Conservation (phyloP, 345 rosid genomes). For the Brassica nigra region DNA sequence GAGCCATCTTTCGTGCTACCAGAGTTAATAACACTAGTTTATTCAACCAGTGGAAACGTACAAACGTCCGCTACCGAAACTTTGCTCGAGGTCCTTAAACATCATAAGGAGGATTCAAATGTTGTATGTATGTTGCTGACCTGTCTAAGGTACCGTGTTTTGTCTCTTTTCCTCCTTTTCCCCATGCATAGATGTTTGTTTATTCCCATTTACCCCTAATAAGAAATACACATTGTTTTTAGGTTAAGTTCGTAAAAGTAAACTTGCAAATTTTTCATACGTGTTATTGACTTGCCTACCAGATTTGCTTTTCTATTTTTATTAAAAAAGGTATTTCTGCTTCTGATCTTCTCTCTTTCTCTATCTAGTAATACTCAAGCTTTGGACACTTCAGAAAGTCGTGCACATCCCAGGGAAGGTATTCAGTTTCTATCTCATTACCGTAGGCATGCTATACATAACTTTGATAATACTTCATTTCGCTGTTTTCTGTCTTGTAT, state of each 20-base stretch:
- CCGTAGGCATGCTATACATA: slow-evolving; percentile 8
- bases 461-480: background rate
- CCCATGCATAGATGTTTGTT: slow-evolving; percentile 14
- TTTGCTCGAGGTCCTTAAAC: slow-evolving; percentile 60
- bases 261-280: slow-evolving; percentile 5
- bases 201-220: slow-evolving; percentile 11
- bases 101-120: slow-evolving; percentile 61
- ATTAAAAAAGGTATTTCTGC: background rate
- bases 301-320: slow-evolving; percentile 4
- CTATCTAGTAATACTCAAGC: slow-evolving; percentile 54
- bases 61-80: slow-evolving; percentile 53
- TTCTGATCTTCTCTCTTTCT: slow-evolving; percentile 24
- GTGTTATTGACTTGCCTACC: background rate
- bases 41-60: slow-evolving; percentile 53
- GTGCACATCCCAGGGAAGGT: slow-evolving; percentile 48
- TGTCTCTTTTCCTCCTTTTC: slow-evolving; percentile 10
- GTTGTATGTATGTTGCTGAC: slow-evolving; percentile 72
- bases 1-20: slow-evolving; percentile 74
- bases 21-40: slow-evolving; percentile 54
- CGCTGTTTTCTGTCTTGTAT: background rate
- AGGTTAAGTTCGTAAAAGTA: background rate
- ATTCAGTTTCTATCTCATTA: slow-evolving; percentile 29
- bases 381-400: slow-evolving; percentile 45
- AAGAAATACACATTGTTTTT: background rate
- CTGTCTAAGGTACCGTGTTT: slow-evolving; percentile 65